Evolutionary conservation across 1,284 basidiomycete genomes (phyloP).

Genomic region (Fomitopsis betulina): DNA sequence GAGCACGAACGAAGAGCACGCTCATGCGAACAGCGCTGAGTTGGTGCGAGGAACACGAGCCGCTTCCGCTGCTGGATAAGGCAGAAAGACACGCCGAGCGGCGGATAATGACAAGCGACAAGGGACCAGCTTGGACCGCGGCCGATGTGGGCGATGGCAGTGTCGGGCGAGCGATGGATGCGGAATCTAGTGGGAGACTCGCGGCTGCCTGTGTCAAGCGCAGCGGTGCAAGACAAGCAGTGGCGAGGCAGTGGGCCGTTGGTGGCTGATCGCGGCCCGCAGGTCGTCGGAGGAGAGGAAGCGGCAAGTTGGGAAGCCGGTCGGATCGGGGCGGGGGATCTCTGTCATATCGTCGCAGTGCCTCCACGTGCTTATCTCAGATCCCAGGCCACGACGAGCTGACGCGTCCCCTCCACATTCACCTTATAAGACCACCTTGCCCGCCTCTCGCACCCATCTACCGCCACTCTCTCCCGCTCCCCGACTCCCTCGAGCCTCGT

Average conservation of each 20-base stretch:
- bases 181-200: neutral
- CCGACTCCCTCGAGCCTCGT: slow-evolving; percentile 11
- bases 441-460: slow-evolving; percentile 13
- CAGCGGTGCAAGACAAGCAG: neutral
- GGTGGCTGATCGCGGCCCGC: slow-evolving; percentile 8
- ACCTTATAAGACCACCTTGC: slow-evolving; percentile 24
- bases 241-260: neutral
- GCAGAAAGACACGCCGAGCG: slow-evolving; percentile 2
- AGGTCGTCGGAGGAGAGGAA: slow-evolving; percentile 5
- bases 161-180: too few species aligned
- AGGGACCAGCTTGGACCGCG: neutral
- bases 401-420: slow-evolving; percentile 31
- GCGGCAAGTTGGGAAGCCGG: slow-evolving; percentile 11
- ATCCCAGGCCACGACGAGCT: slow-evolving; percentile 27
- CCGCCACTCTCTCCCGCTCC: slow-evolving; percentile 12
- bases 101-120: slow-evolving; percentile 5
- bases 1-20: neutral
- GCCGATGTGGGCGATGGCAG: neutral
- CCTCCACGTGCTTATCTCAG: slow-evolving; percentile 31
- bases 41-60: neutral
- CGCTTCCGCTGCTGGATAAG: slow-evolving; percentile 1
- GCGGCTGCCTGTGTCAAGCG: neutral
- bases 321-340: slow-evolving; percentile 21
- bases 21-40: neutral
- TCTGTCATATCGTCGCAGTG: slow-evolving; percentile 16